These are phyloP conservation scores for Phyllostachys edulis DNA, from an alignment of 176 grass and related monocot species.

Conservation along the genomic window DNA sequence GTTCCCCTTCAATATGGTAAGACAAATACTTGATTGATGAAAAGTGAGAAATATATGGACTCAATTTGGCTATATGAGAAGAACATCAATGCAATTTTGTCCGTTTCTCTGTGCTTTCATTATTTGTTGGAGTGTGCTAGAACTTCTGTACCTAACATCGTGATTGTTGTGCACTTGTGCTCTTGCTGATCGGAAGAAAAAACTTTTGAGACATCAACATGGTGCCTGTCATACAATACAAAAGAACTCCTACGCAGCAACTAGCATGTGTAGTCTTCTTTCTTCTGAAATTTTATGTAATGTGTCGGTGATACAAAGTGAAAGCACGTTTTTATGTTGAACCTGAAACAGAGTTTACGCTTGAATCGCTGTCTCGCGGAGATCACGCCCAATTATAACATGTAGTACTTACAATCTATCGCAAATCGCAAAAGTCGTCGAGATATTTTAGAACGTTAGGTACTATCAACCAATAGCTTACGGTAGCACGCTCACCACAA, in stretches of 20 bases:
- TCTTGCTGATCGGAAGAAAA: too few species aligned
- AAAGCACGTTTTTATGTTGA: background rate
- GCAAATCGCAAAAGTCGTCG: background rate
- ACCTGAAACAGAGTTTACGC: background rate
- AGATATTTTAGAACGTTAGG: conserved; percentile 32
- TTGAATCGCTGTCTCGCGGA: background rate
- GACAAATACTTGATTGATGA: background rate
- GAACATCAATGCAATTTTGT: background rate
- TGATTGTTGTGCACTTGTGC: background rate
- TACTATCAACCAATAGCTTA: background rate
- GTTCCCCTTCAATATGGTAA: background rate
- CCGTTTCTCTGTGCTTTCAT: background rate
- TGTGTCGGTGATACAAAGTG: background rate
- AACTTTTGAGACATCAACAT: background rate
- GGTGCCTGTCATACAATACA: background rate
- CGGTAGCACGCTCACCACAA: conserved; percentile 23
- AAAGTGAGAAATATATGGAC: background rate
- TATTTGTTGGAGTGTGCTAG: background rate
- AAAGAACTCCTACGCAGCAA: background rate
- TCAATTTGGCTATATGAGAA: background rate
- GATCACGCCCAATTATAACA: background rate
- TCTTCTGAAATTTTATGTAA: background rate
- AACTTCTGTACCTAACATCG: background rate
- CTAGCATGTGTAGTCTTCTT: background rate
- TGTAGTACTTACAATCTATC: background rate